Conservation (phyloP, 108 stramenopile genomes). For the Pseudonitzschia multiseries region DNA sequence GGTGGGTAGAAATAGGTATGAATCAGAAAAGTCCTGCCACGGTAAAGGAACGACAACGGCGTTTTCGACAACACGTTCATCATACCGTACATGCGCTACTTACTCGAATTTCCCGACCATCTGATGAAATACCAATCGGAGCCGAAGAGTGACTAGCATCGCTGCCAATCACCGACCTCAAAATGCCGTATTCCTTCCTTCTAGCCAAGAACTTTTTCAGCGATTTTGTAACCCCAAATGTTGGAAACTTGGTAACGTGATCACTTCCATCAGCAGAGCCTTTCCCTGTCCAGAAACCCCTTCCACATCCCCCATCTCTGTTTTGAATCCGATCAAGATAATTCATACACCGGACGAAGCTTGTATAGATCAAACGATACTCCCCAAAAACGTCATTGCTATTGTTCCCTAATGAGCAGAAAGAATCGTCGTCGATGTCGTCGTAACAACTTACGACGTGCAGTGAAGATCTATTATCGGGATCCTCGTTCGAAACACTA, state of each 20-base stretch:
- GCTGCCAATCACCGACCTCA: constrained; percentile 12
- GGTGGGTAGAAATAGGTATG: not conserved
- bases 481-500: constrained; percentile 11
- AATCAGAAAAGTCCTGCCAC: not conserved
- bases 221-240: constrained; percentile 28
- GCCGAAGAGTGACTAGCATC: not conserved
- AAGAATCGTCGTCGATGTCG: constrained; percentile 7
- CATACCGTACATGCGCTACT: not conserved
- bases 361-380: constrained; percentile 71
- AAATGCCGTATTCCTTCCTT: constrained; percentile 6
- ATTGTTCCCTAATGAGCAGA: constrained; percentile 2
- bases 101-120: constrained; percentile 14
- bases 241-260: constrained; percentile 15
- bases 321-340: constrained; percentile 73
- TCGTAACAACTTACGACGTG: not conserved
- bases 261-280: constrained; percentile 22
- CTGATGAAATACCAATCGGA: constrained; percentile 21
- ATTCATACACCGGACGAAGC: constrained; percentile 75
- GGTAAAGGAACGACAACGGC: not conserved
- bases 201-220: constrained; percentile 43
- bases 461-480: constrained; percentile 19
- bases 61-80: not conserved
- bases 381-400: constrained; percentile 42
- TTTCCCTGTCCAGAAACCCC: constrained; percentile 43
- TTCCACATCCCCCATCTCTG: constrained; percentile 55